A percentile compares a stretch with the other conserved stretches of the same genome.
Conservation (phyloP, 805 yeast species). For the Kodamaea hsintzibuensis region DNA sequence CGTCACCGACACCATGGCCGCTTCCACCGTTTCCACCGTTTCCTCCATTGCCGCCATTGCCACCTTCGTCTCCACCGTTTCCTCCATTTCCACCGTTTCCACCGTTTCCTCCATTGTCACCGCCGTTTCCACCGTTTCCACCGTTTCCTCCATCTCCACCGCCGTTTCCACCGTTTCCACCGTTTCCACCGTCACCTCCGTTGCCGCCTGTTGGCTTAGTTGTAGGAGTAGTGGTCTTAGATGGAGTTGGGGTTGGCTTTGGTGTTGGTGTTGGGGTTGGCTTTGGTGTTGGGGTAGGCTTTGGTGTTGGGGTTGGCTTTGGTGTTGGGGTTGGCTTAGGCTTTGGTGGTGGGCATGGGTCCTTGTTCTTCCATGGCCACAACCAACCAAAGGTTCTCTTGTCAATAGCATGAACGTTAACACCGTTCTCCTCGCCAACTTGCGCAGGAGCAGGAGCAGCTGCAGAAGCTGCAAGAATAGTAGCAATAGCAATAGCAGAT, state of each 20-base stretch:
- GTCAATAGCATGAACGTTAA: background rate
- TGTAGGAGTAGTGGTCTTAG: background rate
- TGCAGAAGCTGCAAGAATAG: background rate
- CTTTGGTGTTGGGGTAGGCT: background rate
- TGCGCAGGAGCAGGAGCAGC: slow-evolving; percentile 4
- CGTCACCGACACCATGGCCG: background rate
- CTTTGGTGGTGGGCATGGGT: background rate
- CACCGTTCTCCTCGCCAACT: background rate
- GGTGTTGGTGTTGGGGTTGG: background rate
- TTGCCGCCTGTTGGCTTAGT: background rate
- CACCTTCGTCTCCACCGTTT: background rate
- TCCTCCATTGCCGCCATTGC: background rate
- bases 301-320: background rate
- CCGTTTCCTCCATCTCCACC: background rate
- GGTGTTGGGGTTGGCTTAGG: background rate
- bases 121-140: background rate
- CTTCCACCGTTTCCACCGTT: background rate
- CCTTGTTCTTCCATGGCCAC: background rate
- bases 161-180: background rate
- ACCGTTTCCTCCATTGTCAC: background rate
- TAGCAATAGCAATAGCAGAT: slow-evolving; percentile 2
- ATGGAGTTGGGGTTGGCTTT: background rate
- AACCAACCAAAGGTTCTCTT: background rate
- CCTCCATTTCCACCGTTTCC: background rate
- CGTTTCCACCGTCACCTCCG: background rate